phyloP scores from a whole-genome alignment of 441 rosid genomes.

The Pelargonium australe region DNA sequence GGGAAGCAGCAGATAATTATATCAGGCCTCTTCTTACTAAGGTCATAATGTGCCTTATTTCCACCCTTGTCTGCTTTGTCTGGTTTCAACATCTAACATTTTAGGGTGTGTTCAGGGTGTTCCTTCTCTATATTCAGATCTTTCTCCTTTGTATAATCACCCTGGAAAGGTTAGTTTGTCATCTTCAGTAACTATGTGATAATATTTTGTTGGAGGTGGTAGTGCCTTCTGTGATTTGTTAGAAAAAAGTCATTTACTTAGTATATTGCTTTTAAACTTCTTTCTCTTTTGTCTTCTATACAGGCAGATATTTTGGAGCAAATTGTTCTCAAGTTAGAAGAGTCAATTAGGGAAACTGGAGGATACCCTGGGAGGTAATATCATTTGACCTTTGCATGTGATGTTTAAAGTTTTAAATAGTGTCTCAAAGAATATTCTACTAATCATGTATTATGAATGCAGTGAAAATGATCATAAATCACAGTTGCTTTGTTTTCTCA shows the following conservation, averaged over 20 bases:
- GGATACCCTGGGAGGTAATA: slow-evolving; percentile 75
- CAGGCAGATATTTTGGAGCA: slow-evolving; percentile 91
- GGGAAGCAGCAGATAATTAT: slow-evolving; percentile 76
- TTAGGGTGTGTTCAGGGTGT: slow-evolving; percentile 57
- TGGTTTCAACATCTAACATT: slow-evolving; percentile 11
- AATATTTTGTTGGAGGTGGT: background rate
- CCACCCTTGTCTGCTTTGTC: slow-evolving; percentile 8
- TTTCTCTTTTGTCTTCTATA: slow-evolving; percentile 17
- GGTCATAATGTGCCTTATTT: slow-evolving; percentile 34
- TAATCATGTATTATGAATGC: background rate
- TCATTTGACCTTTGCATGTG: slow-evolving; percentile 15
- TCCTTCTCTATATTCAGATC: slow-evolving; percentile 95
- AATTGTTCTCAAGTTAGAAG: slow-evolving; percentile 80
- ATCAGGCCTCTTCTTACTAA: slow-evolving; percentile 80
- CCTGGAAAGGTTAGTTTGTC: slow-evolving; percentile 62
- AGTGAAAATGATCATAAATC: background rate
- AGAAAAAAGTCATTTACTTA: background rate
- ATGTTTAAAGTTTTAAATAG: background rate
- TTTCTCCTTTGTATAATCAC: slow-evolving; percentile 85
- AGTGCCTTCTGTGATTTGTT: background rate
- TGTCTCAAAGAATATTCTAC: slow-evolving; percentile 1
- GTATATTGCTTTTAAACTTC: slow-evolving; percentile 11
- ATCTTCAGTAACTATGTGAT: slow-evolving; percentile 5
- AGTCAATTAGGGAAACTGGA: slow-evolving; percentile 56
- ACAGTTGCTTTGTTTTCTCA: background rate